These are phyloP conservation scores for Fusarium sp. DNA, from an alignment of 2,329 filamentous ascomycete species.

Conservation along the genomic window DNA sequence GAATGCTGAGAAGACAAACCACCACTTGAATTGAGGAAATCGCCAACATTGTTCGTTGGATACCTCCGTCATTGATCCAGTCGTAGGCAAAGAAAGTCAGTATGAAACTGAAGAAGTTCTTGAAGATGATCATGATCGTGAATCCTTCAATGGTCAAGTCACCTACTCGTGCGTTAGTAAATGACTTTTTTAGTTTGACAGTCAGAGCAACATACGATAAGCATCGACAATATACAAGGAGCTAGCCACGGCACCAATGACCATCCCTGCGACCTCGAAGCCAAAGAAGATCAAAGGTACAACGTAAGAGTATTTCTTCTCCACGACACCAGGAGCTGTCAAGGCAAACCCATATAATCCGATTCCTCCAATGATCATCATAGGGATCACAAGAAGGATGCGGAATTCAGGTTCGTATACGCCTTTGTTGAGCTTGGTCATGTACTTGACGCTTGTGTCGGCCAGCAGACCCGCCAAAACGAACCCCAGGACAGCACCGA, in stretches of 20 bases:
- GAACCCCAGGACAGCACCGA: constrained; percentile 86
- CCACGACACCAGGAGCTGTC: constrained; percentile 71
- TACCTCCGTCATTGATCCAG: constrained; percentile 79
- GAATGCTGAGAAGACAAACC: constrained; percentile 80
- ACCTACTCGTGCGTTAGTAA: constrained; percentile 58
- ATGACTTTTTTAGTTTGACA: too few species aligned
- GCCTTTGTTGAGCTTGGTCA: constrained; percentile 82
- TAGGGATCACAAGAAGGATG: constrained; percentile 84
- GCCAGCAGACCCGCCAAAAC: constrained; percentile 78
- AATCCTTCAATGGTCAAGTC: constrained; percentile 89
- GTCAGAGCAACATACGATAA: constrained; percentile 72
- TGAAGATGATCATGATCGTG: constrained; percentile 91
- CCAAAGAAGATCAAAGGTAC: constrained; percentile 86
- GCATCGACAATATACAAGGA: constrained; percentile 94
- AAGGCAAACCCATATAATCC: constrained; percentile 89
- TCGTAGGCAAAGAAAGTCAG: constrained; percentile 87
- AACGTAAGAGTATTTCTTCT: constrained; percentile 74
- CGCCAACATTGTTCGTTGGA: constrained; percentile 73
- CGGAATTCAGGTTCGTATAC: constrained; percentile 94
- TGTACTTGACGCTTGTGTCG: constrained; percentile 76
- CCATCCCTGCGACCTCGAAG: constrained; percentile 89
- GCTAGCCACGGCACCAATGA: constrained; percentile 87
- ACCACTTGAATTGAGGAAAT: constrained; percentile 83
- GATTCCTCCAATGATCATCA: constrained; percentile 80
- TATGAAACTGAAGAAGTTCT: constrained; percentile 91